A percentile compares a stretch with the other conserved stretches of the same genome.
These are phyloP conservation scores for Penicillium silybi DNA, from an alignment of 495 filamentous ascomycete genomes.

Conservation along the genomic window DNA sequence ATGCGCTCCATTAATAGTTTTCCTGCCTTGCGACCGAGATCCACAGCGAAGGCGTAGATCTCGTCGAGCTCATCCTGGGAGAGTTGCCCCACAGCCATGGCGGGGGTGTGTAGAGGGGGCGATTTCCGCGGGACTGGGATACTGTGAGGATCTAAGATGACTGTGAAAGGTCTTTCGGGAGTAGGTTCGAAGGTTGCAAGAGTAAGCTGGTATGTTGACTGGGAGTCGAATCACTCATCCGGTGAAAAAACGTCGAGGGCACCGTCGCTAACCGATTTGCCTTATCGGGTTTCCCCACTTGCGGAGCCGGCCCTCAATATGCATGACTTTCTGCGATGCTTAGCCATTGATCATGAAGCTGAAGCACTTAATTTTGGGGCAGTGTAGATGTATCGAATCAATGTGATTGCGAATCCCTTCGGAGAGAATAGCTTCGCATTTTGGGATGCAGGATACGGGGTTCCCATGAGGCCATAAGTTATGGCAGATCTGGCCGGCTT, in stretches of 20 bases:
- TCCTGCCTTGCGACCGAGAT: conserved; percentile 61
- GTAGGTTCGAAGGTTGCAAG: background rate
- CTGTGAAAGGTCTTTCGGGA: background rate
- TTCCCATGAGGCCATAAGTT: too few species aligned
- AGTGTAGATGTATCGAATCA: background rate
- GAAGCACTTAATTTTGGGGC: background rate
- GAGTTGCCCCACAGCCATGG: conserved; percentile 20
- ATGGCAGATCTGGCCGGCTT: too few species aligned
- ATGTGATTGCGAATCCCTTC: background rate
- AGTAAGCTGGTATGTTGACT: background rate
- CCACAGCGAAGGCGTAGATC: conserved; percentile 61
- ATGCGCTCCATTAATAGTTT: conserved; percentile 51
- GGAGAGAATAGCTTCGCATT: background rate
- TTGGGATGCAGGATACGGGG: background rate
- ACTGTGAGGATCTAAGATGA: background rate
- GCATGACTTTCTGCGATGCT: too few species aligned
- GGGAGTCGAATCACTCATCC: conserved; percentile 11
- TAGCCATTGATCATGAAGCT: too few species aligned
- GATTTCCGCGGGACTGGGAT: background rate
- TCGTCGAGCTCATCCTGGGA: conserved; percentile 49
- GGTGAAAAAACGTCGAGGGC: conserved; percentile 16
- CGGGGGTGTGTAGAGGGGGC: background rate
- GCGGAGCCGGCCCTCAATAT: conserved; percentile 1
- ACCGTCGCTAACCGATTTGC: conserved; percentile 21
- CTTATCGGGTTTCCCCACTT: conserved; percentile 21